A percentile compares a stretch with the other conserved stretches of the same genome.
Conservation (phyloP, 108 stramenopile genomes). For the Skeletonema potamos region DNA sequence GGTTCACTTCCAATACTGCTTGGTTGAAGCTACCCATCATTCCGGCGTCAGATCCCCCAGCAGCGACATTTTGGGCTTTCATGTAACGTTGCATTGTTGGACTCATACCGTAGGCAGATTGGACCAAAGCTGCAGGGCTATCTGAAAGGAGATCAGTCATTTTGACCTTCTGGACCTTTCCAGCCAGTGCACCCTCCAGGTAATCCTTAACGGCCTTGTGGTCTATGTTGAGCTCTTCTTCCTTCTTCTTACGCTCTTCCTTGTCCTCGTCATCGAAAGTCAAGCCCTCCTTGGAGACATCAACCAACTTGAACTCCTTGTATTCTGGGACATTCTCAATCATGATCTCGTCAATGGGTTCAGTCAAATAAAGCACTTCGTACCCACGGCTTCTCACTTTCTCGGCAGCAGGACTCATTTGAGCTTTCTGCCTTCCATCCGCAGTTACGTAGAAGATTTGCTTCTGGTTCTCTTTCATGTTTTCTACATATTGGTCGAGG, state of each 20-base stretch:
- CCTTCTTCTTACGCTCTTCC: constrained; percentile 90
- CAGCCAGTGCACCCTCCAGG: constrained; percentile 76
- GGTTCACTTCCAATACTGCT: constrained; percentile 95
- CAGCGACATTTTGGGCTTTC: constrained; percentile 90
- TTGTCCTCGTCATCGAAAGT: constrained; percentile 84
- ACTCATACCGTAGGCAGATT: constrained; percentile 96
- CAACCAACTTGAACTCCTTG: constrained; percentile 81
- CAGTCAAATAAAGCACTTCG: constrained; percentile 92
- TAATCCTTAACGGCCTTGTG: constrained; percentile 77
- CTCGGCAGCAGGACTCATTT: constrained; percentile 92
- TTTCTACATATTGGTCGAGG: constrained; percentile 85
- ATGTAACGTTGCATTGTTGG: constrained; percentile 99
- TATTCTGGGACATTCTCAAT: constrained; percentile 86
- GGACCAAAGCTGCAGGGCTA: constrained; percentile 92
- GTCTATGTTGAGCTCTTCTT: constrained; percentile 69
- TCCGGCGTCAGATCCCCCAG: constrained; percentile 69
- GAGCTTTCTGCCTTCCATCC: constrained; percentile 80
- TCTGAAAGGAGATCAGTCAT: constrained; percentile 83
- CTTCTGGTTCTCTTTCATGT: constrained; percentile 93
- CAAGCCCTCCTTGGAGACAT: constrained; percentile 92
- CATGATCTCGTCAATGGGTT: constrained; percentile 97
- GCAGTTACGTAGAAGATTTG: constrained; percentile 95
- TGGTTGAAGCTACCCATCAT: constrained; percentile 75
- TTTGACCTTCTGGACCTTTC: constrained; percentile 88
- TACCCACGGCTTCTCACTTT: constrained; percentile 84